Evolutionary conservation across 352 stramenopile species (phyloP).

Genomic region (Phytophthora megakarya): DNA sequence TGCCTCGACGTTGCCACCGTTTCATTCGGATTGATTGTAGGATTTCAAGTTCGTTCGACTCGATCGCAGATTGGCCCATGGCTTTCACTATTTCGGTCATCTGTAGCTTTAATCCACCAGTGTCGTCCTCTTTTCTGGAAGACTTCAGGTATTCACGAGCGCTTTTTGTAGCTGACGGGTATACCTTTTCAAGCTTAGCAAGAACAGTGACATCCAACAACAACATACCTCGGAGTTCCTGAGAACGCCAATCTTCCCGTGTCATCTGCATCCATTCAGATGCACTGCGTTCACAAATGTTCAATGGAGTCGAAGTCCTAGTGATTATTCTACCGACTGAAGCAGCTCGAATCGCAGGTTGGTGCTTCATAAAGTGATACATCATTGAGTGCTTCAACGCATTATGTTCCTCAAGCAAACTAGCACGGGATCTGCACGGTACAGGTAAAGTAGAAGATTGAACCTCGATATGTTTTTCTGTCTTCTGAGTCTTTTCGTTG

Average conservation of each 20-base stretch:
- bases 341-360: slow-evolving; percentile 34
- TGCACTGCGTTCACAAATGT: not conserved
- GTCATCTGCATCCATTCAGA: slow-evolving; percentile 64
- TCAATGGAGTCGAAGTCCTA: not conserved
- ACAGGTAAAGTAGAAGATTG: not conserved
- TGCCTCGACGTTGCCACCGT: slow-evolving; percentile 25
- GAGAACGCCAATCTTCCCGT: slow-evolving; percentile 49
- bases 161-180: slow-evolving; percentile 26
- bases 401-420: slow-evolving; percentile 9
- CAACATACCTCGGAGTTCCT: slow-evolving; percentile 49
- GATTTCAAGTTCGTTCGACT: slow-evolving; percentile 10
- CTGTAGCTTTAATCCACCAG: slow-evolving; percentile 23
- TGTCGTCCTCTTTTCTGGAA: slow-evolving; percentile 1
- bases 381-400: slow-evolving; percentile 12
- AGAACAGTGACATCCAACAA: slow-evolving; percentile 49
- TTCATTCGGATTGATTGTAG: slow-evolving; percentile 29
- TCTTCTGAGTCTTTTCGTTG: not conserved
- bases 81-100: slow-evolving; percentile 41
- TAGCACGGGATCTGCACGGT: slow-evolving; percentile 2
- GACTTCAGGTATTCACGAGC: slow-evolving; percentile 13
- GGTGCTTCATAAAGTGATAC: slow-evolving; percentile 52
- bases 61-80: slow-evolving; percentile 15
- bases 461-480: not conserved
- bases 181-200: slow-evolving; percentile 29
- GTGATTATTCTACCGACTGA: slow-evolving; percentile 18